These are phyloP conservation scores for Phytophthora pini DNA, from an alignment of 352 stramenopile genomes.

Conservation along the genomic window DNA sequence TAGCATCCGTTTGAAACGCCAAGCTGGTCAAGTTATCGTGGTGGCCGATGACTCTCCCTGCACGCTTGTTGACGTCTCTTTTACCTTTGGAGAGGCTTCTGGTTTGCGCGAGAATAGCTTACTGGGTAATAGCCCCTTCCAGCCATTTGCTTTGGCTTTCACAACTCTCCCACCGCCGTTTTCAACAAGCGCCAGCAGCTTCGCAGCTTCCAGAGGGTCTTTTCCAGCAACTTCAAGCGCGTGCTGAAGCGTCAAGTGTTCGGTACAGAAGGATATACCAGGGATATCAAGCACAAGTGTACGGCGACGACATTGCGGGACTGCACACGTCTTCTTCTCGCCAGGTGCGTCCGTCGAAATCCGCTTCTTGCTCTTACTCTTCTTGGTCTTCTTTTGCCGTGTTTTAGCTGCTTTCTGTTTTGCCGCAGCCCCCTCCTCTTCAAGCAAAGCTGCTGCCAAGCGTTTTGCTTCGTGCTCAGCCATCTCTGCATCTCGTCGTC, in stretches of 20 bases:
- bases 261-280: constrained; percentile 48
- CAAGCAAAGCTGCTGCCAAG: constrained; percentile 53
- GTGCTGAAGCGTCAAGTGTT: constrained; percentile 73
- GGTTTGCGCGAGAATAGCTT: constrained; percentile 17
- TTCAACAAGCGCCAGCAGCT: constrained; percentile 55
- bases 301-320: constrained; percentile 40
- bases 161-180: constrained; percentile 24
- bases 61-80: constrained; percentile 21
- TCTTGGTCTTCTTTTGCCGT: constrained; percentile 35
- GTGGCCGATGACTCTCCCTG: constrained; percentile 14
- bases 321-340: constrained; percentile 35
- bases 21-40: constrained; percentile 10
- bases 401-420: constrained; percentile 21
- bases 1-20: background rate
- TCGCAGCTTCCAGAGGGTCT: constrained; percentile 67
- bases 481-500: constrained; percentile 53
- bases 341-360: constrained; percentile 22
- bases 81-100: constrained; percentile 8
- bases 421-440: constrained; percentile 24
- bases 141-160: constrained; percentile 16
- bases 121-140: constrained; percentile 23
- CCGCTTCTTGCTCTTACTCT: constrained; percentile 39
- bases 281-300: constrained; percentile 37
- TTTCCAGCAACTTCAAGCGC: constrained; percentile 63
- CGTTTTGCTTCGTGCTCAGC: constrained; percentile 63